Percentiles rank a stretch among this genome's conserved stretches.
These are phyloP conservation scores for Dipodascopsis tothii DNA, from an alignment of 805 yeast genomes.

Conservation along the genomic window DNA sequence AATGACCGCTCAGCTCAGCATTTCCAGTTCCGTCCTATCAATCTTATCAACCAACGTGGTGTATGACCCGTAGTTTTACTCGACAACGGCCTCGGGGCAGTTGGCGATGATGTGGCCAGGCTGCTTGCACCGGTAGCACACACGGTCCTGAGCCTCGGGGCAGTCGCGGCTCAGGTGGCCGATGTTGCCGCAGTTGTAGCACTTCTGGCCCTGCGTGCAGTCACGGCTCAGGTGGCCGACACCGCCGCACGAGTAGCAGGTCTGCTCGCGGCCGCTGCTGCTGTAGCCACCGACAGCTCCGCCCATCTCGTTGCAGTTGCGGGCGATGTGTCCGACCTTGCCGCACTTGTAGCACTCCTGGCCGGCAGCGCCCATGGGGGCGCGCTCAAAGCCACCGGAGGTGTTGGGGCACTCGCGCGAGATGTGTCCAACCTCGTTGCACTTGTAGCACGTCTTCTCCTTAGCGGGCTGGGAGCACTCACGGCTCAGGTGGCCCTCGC, in stretches of 20 bases:
- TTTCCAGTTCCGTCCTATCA: too few species aligned
- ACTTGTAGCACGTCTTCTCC: conserved; percentile 85
- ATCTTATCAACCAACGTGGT: too few species aligned
- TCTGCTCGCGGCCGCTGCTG: conserved; percentile 57
- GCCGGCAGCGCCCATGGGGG: conserved; percentile 11
- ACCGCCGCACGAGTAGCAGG: conserved; percentile 87
- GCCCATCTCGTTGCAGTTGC: conserved; percentile 57
- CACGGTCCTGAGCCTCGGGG: conserved; percentile 48
- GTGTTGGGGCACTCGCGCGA: conserved; percentile 66
- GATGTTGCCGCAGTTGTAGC: conserved; percentile 85
- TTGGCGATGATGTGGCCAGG: conserved; percentile 86
- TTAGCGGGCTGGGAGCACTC: conserved; percentile 77
- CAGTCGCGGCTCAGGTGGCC: conserved; percentile 88
- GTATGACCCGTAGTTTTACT: too few species aligned
- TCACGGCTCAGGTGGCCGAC: conserved; percentile 80
- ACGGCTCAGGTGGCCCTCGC: conserved; percentile 36
- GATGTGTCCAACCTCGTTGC: conserved; percentile 86
- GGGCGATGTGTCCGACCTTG: conserved; percentile 81
- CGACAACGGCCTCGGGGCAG: conserved; percentile 43
- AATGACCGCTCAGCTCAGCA: too few species aligned
- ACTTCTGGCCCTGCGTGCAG: conserved; percentile 64
- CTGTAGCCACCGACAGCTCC: conserved; percentile 62
- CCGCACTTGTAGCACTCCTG: conserved; percentile 87
- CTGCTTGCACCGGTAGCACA: conserved; percentile 68
- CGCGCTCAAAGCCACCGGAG: conserved; percentile 31